These are phyloP conservation scores for Pleurotus cornucopiae DNA, from an alignment of 768 basidiomycete genomes.

Conservation along the genomic window DNA sequence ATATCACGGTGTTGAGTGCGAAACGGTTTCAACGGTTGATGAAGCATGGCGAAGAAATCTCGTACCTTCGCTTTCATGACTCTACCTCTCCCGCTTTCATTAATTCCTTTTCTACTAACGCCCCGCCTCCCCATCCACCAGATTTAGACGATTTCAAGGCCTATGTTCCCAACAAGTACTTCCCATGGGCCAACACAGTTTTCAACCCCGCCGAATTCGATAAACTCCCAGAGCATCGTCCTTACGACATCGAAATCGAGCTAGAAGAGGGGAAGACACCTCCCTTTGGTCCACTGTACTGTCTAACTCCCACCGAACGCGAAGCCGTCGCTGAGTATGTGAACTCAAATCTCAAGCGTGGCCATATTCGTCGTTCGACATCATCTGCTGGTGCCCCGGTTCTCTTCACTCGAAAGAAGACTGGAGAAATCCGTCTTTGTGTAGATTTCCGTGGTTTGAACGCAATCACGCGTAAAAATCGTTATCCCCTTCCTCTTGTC, in stretches of 20 bases:
- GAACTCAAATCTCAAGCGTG: constrained; percentile 25
- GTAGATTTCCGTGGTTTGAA: constrained; percentile 25
- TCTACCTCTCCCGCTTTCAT: neutral
- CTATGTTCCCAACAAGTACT: neutral
- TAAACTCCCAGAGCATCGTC: constrained; percentile 20
- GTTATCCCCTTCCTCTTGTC: too few species aligned
- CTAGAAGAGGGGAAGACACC: constrained; percentile 18
- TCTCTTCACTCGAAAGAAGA: constrained; percentile 29
- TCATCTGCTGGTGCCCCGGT: constrained; percentile 27
- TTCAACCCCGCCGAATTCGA: too few species aligned
- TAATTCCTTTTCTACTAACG: too few species aligned
- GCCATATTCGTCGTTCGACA: constrained; percentile 28
- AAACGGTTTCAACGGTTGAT: neutral
- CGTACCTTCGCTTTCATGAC: neutral
- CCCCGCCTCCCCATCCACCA: too few species aligned
- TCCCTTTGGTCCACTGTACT: constrained; percentile 22
- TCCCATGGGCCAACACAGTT: neutral
- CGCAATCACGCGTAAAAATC: too few species aligned
- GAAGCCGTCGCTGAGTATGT: constrained; percentile 12
- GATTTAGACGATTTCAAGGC: neutral
- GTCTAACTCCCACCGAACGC: constrained; percentile 23
- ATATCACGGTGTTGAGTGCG: neutral
- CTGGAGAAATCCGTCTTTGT: constrained; percentile 26
- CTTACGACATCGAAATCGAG: constrained; percentile 28
- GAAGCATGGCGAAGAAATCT: neutral